Base-by-base conservation (phyloP, 192 early-diverging fungal genomes). In the Irineochytrium annulatum region DNA sequence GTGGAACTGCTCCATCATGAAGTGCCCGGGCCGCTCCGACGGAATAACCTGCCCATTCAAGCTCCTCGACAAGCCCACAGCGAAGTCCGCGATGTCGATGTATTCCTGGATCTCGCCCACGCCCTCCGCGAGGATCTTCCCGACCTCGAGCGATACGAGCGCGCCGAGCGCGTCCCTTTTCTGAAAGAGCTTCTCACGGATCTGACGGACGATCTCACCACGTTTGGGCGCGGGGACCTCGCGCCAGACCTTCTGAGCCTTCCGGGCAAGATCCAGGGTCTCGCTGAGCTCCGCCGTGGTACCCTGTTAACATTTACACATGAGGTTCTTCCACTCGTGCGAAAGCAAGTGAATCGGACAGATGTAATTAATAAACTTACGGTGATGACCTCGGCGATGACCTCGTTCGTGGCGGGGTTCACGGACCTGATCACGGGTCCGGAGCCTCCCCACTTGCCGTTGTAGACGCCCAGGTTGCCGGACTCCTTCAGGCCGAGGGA, bases 41-140 rank as follows among this genome's bases (percentile, higher is more conserved):
- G 94, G 94, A 39, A 97, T 82, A 20, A 95, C 86, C 28, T 78
- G 55, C 8, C 94, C 94, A 67, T 84, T 82, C 45, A 97, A 59
- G 65, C 81, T 82, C 17, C 94, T 84, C 34, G 83, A 83, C 3
- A 97, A 77, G 24, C 94, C 94, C 3, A 94, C 71, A 14, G 94
- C 91, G 52, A 87, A 94, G 62, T 97, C 94, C 27, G 87, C 84
- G 52, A 97, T 86, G 69, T 97, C 94, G 60, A 97, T 86, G 77
- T 94, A 97, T 75, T 97, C 94, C 65, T 97, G 94, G 31, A 97
- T 74, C 66, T 97, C 94, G 34, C 94, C 93, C 22, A 92, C 75
- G 27, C 92, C 94, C 71, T 97, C 94, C 14, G 91, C 82, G 53
- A 88, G 57, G 58, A 97, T 94, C 77, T 97, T 97, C 64, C 94